Evolutionary conservation across 225 moss, liverwort and hornwort species (phyloP), one percentile per base, ranked within the genome.

Genomic region (Marchantia polymorpha): DNA sequence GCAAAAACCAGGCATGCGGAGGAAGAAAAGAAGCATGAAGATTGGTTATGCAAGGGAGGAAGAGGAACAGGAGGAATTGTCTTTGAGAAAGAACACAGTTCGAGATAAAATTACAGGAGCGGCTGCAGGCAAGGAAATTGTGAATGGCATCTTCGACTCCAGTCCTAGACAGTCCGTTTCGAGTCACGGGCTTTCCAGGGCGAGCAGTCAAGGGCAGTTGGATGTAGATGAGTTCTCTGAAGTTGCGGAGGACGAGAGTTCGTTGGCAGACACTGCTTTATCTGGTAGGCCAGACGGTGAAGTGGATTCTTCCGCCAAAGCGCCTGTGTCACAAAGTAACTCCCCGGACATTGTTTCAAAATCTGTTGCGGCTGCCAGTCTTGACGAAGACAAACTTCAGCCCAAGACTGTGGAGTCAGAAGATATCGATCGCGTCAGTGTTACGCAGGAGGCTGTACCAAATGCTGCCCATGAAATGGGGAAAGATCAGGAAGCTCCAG

Each of bases 1-100:
- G 31, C 58, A 65, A 58, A 87, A 85, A 72, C 76, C 87, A 19
- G 83, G 80, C 7, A 83, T 87, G 61, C 85, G 87, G 72, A 84
- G 89, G 76, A 89, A 89, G 82, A 89, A 87, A 79, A 66, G 89
- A 47, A 87, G 89, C 39, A 77, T 87, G 85, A 89, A 87, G 67
- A 89, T 89, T 82, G 89, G 89, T 50, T 89, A 89, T 56, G 89
- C 83, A 3, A 87, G 89, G 77, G 89, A 87, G 70, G 87, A 81
- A 29, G 89, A 87, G 26, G 87, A 85, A 51, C 80, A 85, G 51
- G 89, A 89, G 26, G 89, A 89, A 48, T 76, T 78, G 39, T 67
- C 75, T 58, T 30, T 54, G 7, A 81, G 78, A 50, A 87, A 85
- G 72, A 66, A 22, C 12, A 74, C 85, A 64, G 81, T 75, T 7